Conservation (phyloP, 2,329 filamentous ascomycete genomes). For the Epichloe uncinata region DNA sequence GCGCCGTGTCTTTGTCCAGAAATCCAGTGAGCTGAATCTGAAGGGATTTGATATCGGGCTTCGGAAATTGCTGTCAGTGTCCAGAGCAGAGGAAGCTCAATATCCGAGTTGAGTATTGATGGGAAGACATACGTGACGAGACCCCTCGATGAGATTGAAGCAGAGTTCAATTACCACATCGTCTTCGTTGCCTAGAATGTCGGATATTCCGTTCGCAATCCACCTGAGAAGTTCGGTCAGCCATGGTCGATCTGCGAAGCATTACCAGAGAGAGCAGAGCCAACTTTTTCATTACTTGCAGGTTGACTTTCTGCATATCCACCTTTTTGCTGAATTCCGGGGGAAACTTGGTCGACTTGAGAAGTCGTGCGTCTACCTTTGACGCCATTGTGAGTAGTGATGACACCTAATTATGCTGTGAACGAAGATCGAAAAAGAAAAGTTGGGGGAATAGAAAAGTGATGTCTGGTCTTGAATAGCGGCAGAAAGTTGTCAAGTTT, state of each 20-base stretch:
- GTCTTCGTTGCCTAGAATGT: constrained; percentile 84
- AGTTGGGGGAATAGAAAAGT: neutral
- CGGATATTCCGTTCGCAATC: constrained; percentile 79
- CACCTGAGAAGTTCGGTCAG: constrained; percentile 45
- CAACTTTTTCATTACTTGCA: constrained; percentile 95
- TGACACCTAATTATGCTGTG: neutral
- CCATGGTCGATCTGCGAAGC: neutral
- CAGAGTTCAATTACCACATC: constrained; percentile 88
- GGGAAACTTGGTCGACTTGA: constrained; percentile 87
- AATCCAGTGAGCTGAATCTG: constrained; percentile 94
- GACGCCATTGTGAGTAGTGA: constrained; percentile 50
- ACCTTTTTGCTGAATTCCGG: constrained; percentile 85
- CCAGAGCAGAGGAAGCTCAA: constrained; percentile 7
- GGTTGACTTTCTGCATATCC: constrained; percentile 92
- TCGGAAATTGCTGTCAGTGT: constrained; percentile 21
- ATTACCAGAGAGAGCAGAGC: constrained; percentile 14
- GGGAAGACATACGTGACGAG: constrained; percentile 47
- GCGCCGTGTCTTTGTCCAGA: constrained; percentile 77
- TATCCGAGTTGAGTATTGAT: neutral
- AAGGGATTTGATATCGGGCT: constrained; percentile 92
- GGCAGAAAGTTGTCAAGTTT: neutral
- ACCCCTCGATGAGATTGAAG: constrained; percentile 56
- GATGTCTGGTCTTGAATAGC: constrained; percentile 9
- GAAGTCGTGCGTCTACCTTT: constrained; percentile 75
- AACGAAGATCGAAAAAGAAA: neutral